These are phyloP conservation scores for Annulohypoxylon moriforme DNA, from an alignment of 495 filamentous ascomycete species.

Conservation along the genomic window DNA sequence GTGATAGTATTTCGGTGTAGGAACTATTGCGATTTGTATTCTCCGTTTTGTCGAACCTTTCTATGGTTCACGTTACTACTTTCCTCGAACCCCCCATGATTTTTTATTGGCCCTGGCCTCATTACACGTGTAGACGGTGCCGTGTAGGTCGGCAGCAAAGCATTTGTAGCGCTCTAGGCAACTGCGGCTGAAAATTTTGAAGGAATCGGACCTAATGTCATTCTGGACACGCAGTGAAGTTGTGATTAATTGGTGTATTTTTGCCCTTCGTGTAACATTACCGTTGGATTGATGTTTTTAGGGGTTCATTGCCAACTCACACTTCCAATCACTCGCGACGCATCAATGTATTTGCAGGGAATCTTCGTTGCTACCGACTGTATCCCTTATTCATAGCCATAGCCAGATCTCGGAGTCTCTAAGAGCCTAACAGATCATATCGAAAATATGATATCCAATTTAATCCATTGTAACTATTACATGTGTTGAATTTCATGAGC, in stretches of 20 bases:
- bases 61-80: neutral
- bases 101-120: neutral
- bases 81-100: neutral
- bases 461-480: neutral
- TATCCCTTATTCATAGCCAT: neutral
- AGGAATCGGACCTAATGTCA: neutral
- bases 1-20: too few species aligned
- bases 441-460: neutral
- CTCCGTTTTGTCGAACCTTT: neutral
- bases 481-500: constrained; percentile 18
- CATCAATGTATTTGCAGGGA: neutral
- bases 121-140: neutral
- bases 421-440: neutral
- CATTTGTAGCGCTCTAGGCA: neutral
- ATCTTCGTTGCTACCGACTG: neutral
- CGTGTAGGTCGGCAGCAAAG: neutral
- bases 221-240: neutral
- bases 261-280: neutral
- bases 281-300: neutral
- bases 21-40: too few species aligned
- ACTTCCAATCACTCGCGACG: neutral
- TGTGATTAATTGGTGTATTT: neutral
- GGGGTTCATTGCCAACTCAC: constrained; percentile 6
- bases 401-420: neutral
- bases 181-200: neutral